Evolutionary conservation across 305 asterid species (phyloP).

Genomic region (Fraxinus dipetala): DNA sequence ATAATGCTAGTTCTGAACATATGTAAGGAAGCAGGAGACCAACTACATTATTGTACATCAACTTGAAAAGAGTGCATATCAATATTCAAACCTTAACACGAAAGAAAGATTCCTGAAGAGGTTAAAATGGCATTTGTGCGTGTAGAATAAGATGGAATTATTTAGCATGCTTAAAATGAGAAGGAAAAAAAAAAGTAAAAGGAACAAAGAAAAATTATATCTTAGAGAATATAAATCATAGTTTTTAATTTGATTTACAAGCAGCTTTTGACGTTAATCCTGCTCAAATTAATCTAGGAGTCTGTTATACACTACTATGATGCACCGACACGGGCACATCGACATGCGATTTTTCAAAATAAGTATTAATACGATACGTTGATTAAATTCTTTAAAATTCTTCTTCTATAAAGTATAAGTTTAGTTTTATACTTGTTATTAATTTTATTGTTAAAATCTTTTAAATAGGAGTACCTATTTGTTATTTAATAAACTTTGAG

Average conservation of each 20-base stretch:
- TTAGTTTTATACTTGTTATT: too few relatives aligned
- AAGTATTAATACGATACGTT: too few relatives aligned
- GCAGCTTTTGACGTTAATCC: neutral
- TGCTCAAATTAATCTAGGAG: neutral
- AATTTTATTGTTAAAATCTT: too few relatives aligned
- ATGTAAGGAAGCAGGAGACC: neutral
- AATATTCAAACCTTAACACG: neutral
- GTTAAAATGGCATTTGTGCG: neutral
- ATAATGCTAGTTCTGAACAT: neutral
- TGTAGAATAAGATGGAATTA: neutral
- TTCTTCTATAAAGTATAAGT: too few relatives aligned
- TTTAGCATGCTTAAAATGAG: constrained; percentile 2
- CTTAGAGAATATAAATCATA: neutral
- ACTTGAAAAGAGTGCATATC: neutral
- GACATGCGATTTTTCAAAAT: too few relatives aligned
- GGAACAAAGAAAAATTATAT: neutral
- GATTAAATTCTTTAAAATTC: too few relatives aligned
- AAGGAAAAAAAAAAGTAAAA: neutral
- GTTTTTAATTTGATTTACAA: neutral
- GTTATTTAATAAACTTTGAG: too few relatives aligned
- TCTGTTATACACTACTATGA: neutral
- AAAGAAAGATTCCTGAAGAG: constrained; percentile 1
- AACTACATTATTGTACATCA: constrained; percentile 12
- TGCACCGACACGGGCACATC: too few relatives aligned
- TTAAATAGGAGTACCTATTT: too few relatives aligned